Base-by-base conservation (phyloP, 2,329 filamentous ascomycete species). In the Fusarium sp. region DNA sequence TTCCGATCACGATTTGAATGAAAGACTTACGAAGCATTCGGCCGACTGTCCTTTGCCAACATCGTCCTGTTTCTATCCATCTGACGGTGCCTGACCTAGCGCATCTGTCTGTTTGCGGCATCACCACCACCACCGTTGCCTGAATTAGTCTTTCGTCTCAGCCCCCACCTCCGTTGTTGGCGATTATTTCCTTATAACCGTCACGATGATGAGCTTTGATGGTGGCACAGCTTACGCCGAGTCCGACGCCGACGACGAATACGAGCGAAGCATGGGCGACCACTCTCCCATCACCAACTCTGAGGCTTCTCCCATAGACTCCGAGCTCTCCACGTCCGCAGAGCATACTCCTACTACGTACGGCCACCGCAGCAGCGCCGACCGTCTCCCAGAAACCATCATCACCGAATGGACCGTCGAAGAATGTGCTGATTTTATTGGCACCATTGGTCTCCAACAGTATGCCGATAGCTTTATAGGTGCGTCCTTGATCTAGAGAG, bases 401-500 rank as follows among this genome's bases (percentile, higher is more conserved):
- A 91, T 95, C 71, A 89, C 89, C 31, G 90, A 93, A 73, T 96
- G 92, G 92, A 90, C 90, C 3, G 90, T 89, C 17, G 93, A 96
- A 61, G 93, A 98, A 80, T 94, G 92, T 80, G 93, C 93, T 69
- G 93, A 97, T 74, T 98, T 96, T 76, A 87, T 97, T 71, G 86
- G 88, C 56, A 89, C 88, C 63, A 87, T 97, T 73, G 93, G 93
- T 33, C 81, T 97, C 73, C 85, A 88, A 69, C 92, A 97, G 77
- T 97, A 97, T 80, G 89, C 91, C 58, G 90, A 94, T 75, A 85
- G 85, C 21, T 96, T 97, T 77, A 83, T 96, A 79, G 93, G 94
- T 97, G 82, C 74, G 90, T 85, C 39, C 21, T 61, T 23, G 20
- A 39, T 47, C 17, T 15, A 21, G 20, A 29, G 15, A 21, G 25